Evolutionary conservation across 768 basidiomycete genomes (phyloP).

Genomic region (Trametes elegans): DNA sequence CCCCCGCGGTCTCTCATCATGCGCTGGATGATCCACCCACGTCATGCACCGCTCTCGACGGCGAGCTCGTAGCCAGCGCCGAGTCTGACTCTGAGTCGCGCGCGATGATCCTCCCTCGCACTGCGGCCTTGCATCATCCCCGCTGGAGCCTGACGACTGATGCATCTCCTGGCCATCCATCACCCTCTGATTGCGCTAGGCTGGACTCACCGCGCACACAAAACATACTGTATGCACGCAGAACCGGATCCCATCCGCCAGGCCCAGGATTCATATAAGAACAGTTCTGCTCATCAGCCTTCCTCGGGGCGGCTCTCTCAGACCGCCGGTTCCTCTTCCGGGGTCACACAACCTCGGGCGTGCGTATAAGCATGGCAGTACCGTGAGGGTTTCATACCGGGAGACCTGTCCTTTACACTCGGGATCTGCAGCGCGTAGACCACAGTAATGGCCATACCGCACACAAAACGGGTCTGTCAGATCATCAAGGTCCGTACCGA

Average conservation of each 20-base stretch:
- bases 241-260: no score
- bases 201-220: neutral
- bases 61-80: no score
- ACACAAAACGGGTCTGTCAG: slow-evolving; percentile 62
- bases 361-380: neutral
- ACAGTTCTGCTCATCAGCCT: no score
- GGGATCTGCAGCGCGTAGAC: neutral
- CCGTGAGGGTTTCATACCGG: no score
- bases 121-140: slow-evolving; percentile 10
- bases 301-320: neutral
- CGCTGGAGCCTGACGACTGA: slow-evolving; percentile 4
- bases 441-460: slow-evolving; percentile 29
- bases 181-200: neutral
- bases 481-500: slow-evolving; percentile 54
- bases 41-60: neutral
- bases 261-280: no score
- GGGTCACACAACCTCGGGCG: slow-evolving; percentile 8
- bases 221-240: no score
- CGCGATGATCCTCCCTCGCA: neutral
- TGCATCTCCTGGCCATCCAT: neutral
- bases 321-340: neutral
- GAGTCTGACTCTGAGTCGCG: no score
- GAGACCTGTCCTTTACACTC: no score
- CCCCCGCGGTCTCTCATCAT: no score
- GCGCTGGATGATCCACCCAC: neutral